Percentiles rank a stretch among this genome's conserved stretches.
Conservation (phyloP, 352 stramenopile species). For the Pythium insidiosum region DNA sequence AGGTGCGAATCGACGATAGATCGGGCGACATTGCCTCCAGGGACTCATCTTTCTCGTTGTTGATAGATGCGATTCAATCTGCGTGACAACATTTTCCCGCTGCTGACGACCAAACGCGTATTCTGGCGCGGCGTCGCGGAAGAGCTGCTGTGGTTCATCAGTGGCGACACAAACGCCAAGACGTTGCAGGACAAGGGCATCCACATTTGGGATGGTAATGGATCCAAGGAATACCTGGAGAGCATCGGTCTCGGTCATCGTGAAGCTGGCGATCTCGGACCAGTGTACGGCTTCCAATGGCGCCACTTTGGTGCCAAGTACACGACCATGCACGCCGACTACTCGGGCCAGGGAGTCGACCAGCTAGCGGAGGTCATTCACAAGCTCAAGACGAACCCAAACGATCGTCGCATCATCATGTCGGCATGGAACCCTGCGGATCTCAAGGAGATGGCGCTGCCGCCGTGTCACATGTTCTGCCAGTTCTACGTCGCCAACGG, state of each 20-base stretch:
- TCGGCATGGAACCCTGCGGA: slow-evolving; percentile 99
- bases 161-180: slow-evolving; percentile 95
- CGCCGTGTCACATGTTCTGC: slow-evolving; percentile 99
- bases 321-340: slow-evolving; percentile 96
- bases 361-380: slow-evolving; percentile 97
- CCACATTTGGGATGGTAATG: slow-evolving; percentile 99
- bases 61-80: slow-evolving; percentile 91
- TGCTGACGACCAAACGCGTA: slow-evolving; percentile 99
- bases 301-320: slow-evolving; percentile 99
- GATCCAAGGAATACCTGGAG: slow-evolving; percentile 93
- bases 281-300: slow-evolving; percentile 99
- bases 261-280: slow-evolving; percentile 96
- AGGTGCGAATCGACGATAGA: no score
- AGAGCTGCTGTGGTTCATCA: slow-evolving; percentile 99
- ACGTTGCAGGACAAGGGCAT: slow-evolving; percentile 96
- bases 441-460: slow-evolving; percentile 96
- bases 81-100: slow-evolving; percentile 90
- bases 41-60: slow-evolving; percentile 1
- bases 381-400: slow-evolving; percentile 96
- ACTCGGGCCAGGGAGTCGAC: slow-evolving; percentile 97
- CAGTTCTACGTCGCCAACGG: slow-evolving; percentile 88
- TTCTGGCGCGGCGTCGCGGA: slow-evolving; percentile 99
- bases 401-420: slow-evolving; percentile 97
- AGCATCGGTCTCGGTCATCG: slow-evolving; percentile 89
- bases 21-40: no score